These are phyloP conservation scores for Penicillium frequentans DNA, from an alignment of 2,329 filamentous ascomycete genomes.

Conservation along the genomic window DNA sequence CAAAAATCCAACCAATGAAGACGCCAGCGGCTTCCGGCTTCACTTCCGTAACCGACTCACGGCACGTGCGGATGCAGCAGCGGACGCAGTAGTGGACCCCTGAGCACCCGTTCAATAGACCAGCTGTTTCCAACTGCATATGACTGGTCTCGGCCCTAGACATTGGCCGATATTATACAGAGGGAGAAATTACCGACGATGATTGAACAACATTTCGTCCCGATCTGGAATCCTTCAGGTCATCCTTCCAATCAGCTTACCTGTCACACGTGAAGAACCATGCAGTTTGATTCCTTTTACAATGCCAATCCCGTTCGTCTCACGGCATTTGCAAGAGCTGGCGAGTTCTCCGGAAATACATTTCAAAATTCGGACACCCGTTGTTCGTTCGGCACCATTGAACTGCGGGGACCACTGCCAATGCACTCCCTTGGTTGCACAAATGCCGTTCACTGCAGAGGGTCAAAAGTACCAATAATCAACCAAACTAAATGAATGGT, in stretches of 20 bases:
- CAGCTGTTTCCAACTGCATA: background rate
- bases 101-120: background rate
- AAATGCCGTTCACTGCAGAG: background rate
- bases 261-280: background rate
- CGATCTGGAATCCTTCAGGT: background rate
- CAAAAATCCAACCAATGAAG: too few relatives aligned
- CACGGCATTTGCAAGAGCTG: background rate
- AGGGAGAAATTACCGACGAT: background rate
- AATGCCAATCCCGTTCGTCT: background rate
- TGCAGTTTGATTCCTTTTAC: background rate
- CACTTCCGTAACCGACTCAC: too few relatives aligned
- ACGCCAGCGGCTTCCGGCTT: too few relatives aligned
- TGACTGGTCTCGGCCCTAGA: background rate
- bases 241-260: background rate
- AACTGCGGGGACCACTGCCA: background rate
- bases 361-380: background rate
- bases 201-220: background rate
- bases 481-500: rapidly evolving
- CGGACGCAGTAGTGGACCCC: background rate
- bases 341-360: background rate
- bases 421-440: background rate
- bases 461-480: background rate
- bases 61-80: background rate
- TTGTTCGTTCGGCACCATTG: background rate
- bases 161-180: background rate